phyloP scores from a whole-genome alignment of 164 flowering plant species.

The Magnolia kwangsiensis region DNA sequence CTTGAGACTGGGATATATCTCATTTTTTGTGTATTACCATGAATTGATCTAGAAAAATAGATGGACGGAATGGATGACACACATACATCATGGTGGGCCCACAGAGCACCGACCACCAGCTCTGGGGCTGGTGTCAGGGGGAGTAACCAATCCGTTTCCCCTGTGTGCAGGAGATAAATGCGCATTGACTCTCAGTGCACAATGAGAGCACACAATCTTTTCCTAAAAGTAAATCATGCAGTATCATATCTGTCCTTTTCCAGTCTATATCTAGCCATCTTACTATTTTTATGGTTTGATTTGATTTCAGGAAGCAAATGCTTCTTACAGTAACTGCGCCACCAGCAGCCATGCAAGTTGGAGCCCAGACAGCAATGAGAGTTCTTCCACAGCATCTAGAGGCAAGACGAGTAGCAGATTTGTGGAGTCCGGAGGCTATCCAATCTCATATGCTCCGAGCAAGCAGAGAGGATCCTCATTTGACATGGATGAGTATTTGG shows the following conservation, averaged over 20 bases:
- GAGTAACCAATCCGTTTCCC: too few species aligned
- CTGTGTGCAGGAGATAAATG: too few species aligned
- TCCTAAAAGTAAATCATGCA: neutral
- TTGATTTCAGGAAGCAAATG: slow-evolving; percentile 26
- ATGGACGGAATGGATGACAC: too few species aligned
- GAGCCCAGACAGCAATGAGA: slow-evolving; percentile 40
- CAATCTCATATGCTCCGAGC: slow-evolving; percentile 3
- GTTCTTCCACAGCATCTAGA: slow-evolving; percentile 14
- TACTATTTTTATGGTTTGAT: neutral
- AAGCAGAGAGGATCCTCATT: slow-evolving; percentile 22
- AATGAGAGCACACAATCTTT: too few species aligned
- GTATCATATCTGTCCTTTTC: neutral
- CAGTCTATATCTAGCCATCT: neutral
- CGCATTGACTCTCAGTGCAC: too few species aligned
- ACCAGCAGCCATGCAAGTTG: slow-evolving; percentile 65
- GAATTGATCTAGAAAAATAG: too few species aligned
- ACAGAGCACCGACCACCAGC: too few species aligned
- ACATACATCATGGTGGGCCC: too few species aligned
- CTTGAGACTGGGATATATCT: too few species aligned
- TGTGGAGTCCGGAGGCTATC: slow-evolving; percentile 18
- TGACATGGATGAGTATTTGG: slow-evolving; percentile 57
- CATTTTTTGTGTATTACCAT: too few species aligned
- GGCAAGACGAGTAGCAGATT: slow-evolving; percentile 16
- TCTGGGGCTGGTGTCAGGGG: too few species aligned
- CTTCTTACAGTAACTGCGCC: slow-evolving; percentile 25